Evolutionary conservation across 352 stramenopile species (phyloP).

Genomic region (Phytophthora macrochlamydospora): DNA sequence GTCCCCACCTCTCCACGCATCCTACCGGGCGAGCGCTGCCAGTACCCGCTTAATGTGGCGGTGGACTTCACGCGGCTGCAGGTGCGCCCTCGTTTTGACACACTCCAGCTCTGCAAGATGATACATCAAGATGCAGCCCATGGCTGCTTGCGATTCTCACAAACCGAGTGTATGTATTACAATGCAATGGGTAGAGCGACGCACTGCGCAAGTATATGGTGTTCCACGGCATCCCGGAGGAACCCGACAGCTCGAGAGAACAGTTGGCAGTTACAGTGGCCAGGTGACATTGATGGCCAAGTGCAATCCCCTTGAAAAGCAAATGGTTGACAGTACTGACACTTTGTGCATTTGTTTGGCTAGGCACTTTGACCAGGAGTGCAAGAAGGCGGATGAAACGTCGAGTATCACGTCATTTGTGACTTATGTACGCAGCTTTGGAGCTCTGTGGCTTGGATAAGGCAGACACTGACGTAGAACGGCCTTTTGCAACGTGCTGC

Average conservation of each 20-base stretch:
- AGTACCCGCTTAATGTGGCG: slow-evolving; percentile 64
- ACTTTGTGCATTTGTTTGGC: slow-evolving; percentile 2
- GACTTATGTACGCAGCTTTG: slow-evolving; percentile 51
- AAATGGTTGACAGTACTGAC: too few relatives aligned
- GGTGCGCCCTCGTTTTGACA: slow-evolving; percentile 28
- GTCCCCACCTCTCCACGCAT: slow-evolving; percentile 5
- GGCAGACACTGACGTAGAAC: neutral
- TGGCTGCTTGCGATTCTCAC: too few relatives aligned
- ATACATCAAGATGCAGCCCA: slow-evolving; percentile 1
- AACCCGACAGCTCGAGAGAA: slow-evolving; percentile 50
- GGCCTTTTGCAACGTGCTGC: neutral
- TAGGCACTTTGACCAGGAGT: slow-evolving; percentile 71
- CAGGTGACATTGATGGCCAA: slow-evolving; percentile 39
- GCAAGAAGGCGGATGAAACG: slow-evolving; percentile 63
- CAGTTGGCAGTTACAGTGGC: slow-evolving; percentile 68
- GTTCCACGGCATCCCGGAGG: slow-evolving; percentile 60
- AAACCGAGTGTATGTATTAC: slow-evolving; percentile 10
- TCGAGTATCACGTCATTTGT: slow-evolving; percentile 71
- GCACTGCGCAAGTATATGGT: slow-evolving; percentile 74
- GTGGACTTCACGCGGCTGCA: slow-evolving; percentile 77
- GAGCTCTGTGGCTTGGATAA: neutral
- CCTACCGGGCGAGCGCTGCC: slow-evolving; percentile 37
- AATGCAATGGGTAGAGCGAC: slow-evolving; percentile 38
- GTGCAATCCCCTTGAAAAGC: neutral
- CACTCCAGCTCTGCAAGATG: slow-evolving; percentile 2